These are phyloP conservation scores for Floccularia luteovirens DNA, from an alignment of 768 basidiomycete species.

Conservation along the genomic window DNA sequence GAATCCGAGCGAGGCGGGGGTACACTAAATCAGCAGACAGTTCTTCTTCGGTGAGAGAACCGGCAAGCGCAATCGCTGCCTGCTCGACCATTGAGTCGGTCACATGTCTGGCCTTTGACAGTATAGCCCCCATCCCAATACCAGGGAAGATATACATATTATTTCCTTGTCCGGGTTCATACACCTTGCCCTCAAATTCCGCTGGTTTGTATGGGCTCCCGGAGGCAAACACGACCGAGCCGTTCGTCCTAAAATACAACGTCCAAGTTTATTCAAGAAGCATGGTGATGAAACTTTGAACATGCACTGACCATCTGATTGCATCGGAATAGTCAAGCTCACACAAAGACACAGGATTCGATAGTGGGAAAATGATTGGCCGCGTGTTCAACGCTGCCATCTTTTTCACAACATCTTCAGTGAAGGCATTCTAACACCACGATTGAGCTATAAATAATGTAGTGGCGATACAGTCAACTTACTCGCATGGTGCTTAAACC, in stretches of 20 bases:
- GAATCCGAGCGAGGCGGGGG: slow-evolving; percentile 58
- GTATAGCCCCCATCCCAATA: slow-evolving; percentile 55
- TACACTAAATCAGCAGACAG: slow-evolving; percentile 49
- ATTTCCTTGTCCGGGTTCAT: slow-evolving; percentile 73
- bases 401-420: slow-evolving; percentile 47
- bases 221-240: slow-evolving; percentile 62
- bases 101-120: slow-evolving; percentile 48
- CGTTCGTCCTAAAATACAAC: slow-evolving; percentile 48
- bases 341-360: slow-evolving; percentile 58
- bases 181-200: slow-evolving; percentile 33
- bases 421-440: slow-evolving; percentile 48
- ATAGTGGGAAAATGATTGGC: slow-evolving; percentile 80
- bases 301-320: slow-evolving; percentile 38
- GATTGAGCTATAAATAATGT: slow-evolving; percentile 6
- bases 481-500: slow-evolving; percentile 59
- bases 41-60: slow-evolving; percentile 51
- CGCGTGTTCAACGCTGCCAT: slow-evolving; percentile 60
- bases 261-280: too few relatives aligned
- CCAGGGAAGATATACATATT: slow-evolving; percentile 71
- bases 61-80: slow-evolving; percentile 52
- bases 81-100: slow-evolving; percentile 68
- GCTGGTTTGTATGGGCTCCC: slow-evolving; percentile 62
- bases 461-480: slow-evolving; percentile 7
- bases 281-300: too few relatives aligned
- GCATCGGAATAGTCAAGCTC: slow-evolving; percentile 60